Evolutionary conservation across 176 grass and related monocot species (phyloP), one percentile per base, ranked within the genome.

Genomic region (Carex parvula): DNA sequence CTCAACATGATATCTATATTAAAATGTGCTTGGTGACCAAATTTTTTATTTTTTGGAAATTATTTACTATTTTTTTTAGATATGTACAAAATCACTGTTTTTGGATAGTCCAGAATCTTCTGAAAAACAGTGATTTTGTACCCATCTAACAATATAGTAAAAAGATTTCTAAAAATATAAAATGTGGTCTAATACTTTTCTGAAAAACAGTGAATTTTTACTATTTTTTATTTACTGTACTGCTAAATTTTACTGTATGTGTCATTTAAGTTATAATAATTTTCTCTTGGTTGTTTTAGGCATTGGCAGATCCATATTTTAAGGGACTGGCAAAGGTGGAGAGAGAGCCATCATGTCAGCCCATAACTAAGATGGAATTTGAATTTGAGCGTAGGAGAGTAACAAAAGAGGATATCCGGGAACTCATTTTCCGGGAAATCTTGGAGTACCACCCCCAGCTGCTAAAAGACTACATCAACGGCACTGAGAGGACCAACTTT

Each of bases 321-420:
- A 99, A 92, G 87, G 96, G 96, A 56, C 81, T 99, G 8, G 85
- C 96, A 39, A 99, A 93, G 70, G 79, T 89, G 87, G 93, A 99
- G 81, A 93, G 96, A 88, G 96, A 99, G 82, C 96, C 96, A 73
- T 99, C 91, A 4, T 92, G 96, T 70, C 93, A 91, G 76, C 96
- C 93, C 32, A 99, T 99, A 60, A 92, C 88, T 55, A 99, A 99
- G 79, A 93, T 99, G 93, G 96, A 99, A 82, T 99, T 99, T 75
- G 96, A 99, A 68, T 99, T 99, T 82, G 96, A 99, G 79, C 86
- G 91, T 54, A 91, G 89, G 84, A 90, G 96, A 88, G 96, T 99
- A 44, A 95, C 96, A 52, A 93, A 99, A 85, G 96, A 95, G 86
- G 96, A 99, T 69, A 90, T 99, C 82, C 87, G 91, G 65, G 96